Conservation (phyloP, 176 grass and related monocot genomes). For the Musa schizocarpa region DNA sequence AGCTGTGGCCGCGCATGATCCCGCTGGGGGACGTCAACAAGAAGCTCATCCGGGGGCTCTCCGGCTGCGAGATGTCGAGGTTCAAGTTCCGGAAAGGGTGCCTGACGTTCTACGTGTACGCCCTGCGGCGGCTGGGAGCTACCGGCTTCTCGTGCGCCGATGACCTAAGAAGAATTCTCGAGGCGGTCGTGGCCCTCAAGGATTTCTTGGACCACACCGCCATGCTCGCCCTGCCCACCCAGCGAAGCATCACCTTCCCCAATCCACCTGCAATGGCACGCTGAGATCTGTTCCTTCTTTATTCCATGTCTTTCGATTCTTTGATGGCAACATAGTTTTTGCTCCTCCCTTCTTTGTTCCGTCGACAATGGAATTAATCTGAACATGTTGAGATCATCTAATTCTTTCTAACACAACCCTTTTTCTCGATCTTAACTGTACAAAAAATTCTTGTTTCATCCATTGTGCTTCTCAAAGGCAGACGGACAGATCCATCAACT, state of each 20-base stretch:
- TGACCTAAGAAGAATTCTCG: slow-evolving; percentile 61
- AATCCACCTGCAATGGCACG: slow-evolving; percentile 40
- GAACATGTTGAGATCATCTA: not conserved
- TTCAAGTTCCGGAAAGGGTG: slow-evolving; percentile 98
- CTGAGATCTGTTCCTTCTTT: slow-evolving; percentile 5
- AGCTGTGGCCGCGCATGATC: slow-evolving; percentile 69
- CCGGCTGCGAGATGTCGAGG: slow-evolving; percentile 82
- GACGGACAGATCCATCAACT: too few species aligned
- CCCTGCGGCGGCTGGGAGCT: slow-evolving; percentile 68
- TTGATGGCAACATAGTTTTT: not conserved
- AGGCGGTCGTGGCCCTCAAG: slow-evolving; percentile 67
- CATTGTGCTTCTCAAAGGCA: too few species aligned
- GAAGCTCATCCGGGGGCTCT: slow-evolving; percentile 81
- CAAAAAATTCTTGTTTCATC: too few species aligned
- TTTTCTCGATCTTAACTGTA: too few species aligned
- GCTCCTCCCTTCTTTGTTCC: too few species aligned
- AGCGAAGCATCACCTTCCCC: slow-evolving; percentile 82
- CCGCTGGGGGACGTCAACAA: slow-evolving; percentile 91
- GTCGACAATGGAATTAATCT: too few species aligned
- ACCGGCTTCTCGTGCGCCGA: slow-evolving; percentile 74
- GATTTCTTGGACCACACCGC: slow-evolving; percentile 90
- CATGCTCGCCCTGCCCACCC: slow-evolving; percentile 90
- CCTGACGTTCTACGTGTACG: slow-evolving; percentile 95
- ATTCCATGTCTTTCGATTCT: not conserved
- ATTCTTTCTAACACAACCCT: not conserved